Conservation (phyloP, 352 stramenopile genomes). For the Globisporangium parvum region DNA sequence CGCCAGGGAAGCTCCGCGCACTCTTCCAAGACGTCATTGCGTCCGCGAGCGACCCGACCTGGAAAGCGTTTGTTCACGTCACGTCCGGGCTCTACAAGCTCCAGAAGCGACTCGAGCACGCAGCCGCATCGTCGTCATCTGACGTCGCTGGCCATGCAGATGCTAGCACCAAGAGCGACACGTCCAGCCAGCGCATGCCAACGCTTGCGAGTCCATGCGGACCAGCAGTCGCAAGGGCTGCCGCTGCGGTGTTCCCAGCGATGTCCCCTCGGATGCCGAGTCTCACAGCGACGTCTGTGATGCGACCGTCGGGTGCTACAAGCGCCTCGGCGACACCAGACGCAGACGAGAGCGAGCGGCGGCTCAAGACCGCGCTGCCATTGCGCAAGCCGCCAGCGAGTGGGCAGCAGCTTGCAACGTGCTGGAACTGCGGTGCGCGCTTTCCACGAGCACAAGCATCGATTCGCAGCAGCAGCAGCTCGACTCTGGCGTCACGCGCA, state of each 20-base stretch:
- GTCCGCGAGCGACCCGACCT: conserved; percentile 29
- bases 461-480: conserved; percentile 8
- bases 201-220: conserved; percentile 2
- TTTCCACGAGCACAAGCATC: conserved; percentile 32
- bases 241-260: conserved; percentile 14
- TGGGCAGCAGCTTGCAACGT: conserved; percentile 32
- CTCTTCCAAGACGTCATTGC: conserved; percentile 29
- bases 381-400: conserved; percentile 27
- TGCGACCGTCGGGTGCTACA: not conserved
- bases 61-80: conserved; percentile 40
- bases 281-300: conserved; percentile 6
- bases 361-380: conserved; percentile 11
- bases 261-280: conserved; percentile 21
- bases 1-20: conserved; percentile 30
- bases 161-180: not conserved
- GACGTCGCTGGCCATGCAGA: not conserved
- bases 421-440: conserved; percentile 56
- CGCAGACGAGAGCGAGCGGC: conserved; percentile 2
- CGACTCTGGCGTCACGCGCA: not conserved
- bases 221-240: not conserved
- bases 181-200: not conserved
- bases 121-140: not conserved
- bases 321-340: not conserved
- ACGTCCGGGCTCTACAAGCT: conserved; percentile 38
- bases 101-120: conserved; percentile 28